Base-by-base conservation (phyloP, 148 eudicot species). In the Talinum fruticosum region DNA sequence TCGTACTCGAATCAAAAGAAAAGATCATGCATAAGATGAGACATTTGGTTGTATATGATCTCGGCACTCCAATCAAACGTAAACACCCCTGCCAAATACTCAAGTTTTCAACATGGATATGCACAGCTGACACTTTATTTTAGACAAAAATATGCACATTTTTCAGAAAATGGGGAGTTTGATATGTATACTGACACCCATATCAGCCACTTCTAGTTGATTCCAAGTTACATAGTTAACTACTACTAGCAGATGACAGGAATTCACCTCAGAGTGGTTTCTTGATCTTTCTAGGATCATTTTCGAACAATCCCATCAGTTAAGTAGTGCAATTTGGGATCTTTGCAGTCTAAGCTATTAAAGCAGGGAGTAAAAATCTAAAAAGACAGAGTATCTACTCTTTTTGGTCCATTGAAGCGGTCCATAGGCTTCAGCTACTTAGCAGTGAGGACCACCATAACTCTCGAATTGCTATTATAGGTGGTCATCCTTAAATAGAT, bases 281-380 rank as follows among this genome's bases (percentile, higher is more conserved):
- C 73, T 77, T 16, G 18, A 71, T 47, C 71, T 49, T 47, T 32
- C 13, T 44, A 24, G 21, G 66, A 53, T 35, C 49, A 69, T 68
- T 21, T 30, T 1, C 6, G 1, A 37, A 34, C 41, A 68, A 34
- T 28, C 5, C 8, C 33, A 10, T 18, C n/a, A 6, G 29, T 54
- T 19, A 77, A 70, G 37, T 37, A 24, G 7, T 35, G 35, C 12
- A 67, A 8, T 33, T 16, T 33, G 47, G 45, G 45, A 44, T 32
- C 5, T 44, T 76, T 62, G 32, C 33, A 10, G 79, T 23, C 14
- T 44, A 66, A 30, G 12, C 5, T 68, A 72, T 34, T 51, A 64
- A 53, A 66, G 23, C 38, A 62, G 66, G 66, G 14, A 23, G 2
- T 57, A 4, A 62, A 62, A 28, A 28, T 62, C 33, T 62, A 62